Base-by-base conservation (phyloP, 2,329 filamentous ascomycete genomes). In the Sporothrix euskadiensis region DNA sequence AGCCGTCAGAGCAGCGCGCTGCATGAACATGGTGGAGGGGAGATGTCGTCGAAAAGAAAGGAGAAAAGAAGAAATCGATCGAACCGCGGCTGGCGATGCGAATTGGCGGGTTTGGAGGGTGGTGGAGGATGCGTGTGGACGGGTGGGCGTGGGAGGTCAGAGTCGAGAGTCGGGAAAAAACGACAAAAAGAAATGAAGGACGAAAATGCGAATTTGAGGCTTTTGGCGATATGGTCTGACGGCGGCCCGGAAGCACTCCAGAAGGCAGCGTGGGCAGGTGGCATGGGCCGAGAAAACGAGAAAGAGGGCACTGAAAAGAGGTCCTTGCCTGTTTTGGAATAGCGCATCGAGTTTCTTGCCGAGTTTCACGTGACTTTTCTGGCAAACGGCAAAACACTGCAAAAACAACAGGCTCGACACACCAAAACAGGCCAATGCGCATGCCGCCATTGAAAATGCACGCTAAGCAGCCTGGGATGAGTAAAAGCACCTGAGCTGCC, bases 1-100 rank as follows among this genome's bases (percentile, higher is more conserved):
- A 80, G 85, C 88, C 78, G 86, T 83, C 77, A 88, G 80, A 81
- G 86, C 88, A 80, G 89, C 85, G 81, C 89, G 89, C 85, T 89
- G 87, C 81, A 91, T 81, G 79, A 90, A 89, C 89, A 91, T 90
- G 32, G 32, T 73, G 49, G 47, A 49, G 41, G n/a, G 57, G 47
- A 56, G 71, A n/a, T 44, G 39, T 8, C 12, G 47, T 22, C n/a
- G 22, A 54, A 54, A 54, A 44, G 41, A 59, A 59, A 61, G 10
- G 14, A 14, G 2, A 19, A n/a, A n/a, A 47, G 44, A 26, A 14
- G 26, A 56, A 35, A 30, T 35, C 10, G 32, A 30, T 47, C 61
- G 35, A 39, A 47, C 22, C 61, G 61, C 61, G 79, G 79, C 81
- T 82, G 79, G 76, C 77, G 77, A 8, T 49, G 22, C 72, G 69